phyloP scores from a whole-genome alignment of 1,284 basidiomycete species.

The Papiliotrema nemorosa region DNA sequence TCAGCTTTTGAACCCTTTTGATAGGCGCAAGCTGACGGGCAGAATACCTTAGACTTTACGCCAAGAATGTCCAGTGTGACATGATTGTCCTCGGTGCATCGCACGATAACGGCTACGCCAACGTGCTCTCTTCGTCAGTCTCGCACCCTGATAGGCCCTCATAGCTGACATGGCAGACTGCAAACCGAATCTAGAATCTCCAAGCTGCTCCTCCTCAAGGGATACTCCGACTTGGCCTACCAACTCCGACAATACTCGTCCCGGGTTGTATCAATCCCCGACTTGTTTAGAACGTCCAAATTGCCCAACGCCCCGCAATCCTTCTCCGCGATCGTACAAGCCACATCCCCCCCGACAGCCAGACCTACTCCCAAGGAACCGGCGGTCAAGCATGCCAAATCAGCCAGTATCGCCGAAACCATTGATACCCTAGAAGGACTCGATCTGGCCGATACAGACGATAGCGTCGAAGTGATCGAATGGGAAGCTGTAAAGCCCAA shows the following conservation, averaged over 20 bases:
- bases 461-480: slow-evolving; percentile 2
- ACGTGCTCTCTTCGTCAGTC: slow-evolving; percentile 53
- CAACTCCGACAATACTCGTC: slow-evolving; percentile 56
- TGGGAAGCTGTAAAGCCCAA: neutral
- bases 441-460: too few relatives aligned
- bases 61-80: slow-evolving; percentile 67
- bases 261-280: slow-evolving; percentile 58
- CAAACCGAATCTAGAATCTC: slow-evolving; percentile 62
- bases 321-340: slow-evolving; percentile 49
- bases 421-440: too few relatives aligned
- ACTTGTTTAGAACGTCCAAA: slow-evolving; percentile 61
- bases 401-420: neutral
- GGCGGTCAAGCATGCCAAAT: slow-evolving; percentile 48
- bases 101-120: slow-evolving; percentile 68
- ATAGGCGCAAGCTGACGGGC: neutral
- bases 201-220: slow-evolving; percentile 64
- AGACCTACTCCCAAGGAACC: neutral
- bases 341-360: neutral
- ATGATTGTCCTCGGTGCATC: slow-evolving; percentile 68
- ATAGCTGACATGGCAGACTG: too few relatives aligned
- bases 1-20: slow-evolving; percentile 29
- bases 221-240: slow-evolving; percentile 51
- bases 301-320: slow-evolving; percentile 59
- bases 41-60: slow-evolving; percentile 74
- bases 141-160: too few relatives aligned